Conservation (phyloP, 345 rosid species). For the Isatis tinctoria region DNA sequence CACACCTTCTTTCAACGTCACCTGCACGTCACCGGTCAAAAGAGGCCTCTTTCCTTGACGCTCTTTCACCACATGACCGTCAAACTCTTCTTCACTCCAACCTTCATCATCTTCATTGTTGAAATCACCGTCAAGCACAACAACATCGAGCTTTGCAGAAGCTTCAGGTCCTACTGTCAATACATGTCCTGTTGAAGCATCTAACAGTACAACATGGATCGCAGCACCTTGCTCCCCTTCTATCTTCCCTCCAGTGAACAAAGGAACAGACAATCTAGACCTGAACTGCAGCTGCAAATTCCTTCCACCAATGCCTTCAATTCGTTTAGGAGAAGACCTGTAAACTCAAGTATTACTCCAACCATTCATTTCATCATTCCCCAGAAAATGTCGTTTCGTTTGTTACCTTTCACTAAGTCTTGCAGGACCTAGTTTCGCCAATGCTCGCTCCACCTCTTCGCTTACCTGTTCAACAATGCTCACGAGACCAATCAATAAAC, state of each 20-base stretch:
- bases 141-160: conserved; percentile 62
- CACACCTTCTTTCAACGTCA: conserved; percentile 80
- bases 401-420: conserved; percentile 58
- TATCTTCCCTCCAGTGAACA: conserved; percentile 93
- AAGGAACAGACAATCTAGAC: conserved; percentile 83
- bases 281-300: conserved; percentile 79
- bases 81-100: conserved; percentile 88
- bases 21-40: conserved; percentile 83
- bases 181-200: conserved; percentile 61
- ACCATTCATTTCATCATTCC: neutral
- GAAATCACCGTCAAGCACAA: conserved; percentile 97
- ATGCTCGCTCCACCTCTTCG: conserved; percentile 96
- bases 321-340: conserved; percentile 77
- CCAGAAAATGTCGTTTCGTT: neutral
- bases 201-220: conserved; percentile 65
- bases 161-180: conserved; percentile 80
- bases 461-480: conserved; percentile 59
- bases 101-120: conserved; percentile 73
- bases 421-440: conserved; percentile 78
- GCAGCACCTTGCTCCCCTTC: conserved; percentile 98
- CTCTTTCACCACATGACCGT: conserved; percentile 83
- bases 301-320: conserved; percentile 79
- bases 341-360: neutral
- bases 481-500: neutral
- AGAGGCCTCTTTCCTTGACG: conserved; percentile 95